Base-by-base conservation (phyloP, 306 rosid species). In the Ammopiptanthus mongolicus region DNA sequence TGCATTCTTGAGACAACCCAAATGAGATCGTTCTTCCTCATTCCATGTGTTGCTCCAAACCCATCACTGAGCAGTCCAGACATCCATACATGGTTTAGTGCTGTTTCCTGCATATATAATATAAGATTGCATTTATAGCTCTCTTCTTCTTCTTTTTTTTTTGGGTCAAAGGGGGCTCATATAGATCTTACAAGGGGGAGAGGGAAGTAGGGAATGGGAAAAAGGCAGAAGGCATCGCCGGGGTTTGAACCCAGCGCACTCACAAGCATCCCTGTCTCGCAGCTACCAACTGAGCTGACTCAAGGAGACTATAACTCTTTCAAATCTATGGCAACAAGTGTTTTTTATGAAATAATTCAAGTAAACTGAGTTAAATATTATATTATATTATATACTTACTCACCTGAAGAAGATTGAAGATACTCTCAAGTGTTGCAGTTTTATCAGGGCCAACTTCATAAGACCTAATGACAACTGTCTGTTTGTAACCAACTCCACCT, bases 1-100 rank as follows among this genome's bases (percentile, higher is more conserved):
- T 88, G 96, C 97, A 91, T 91, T 89, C 97, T 90, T 48, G 96
- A 87, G 52, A 94, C 97, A 67, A 94, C 97, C 98, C 98, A 91
- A 61, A 94, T 88, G 76, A 94, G 98, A 78, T 88, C 87, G 65
- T 90, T 85, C 80, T 64, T 91, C 80, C 82, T 85, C 98, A 91
- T 95, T 79, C 92, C 98, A 64, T 88, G 98, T 3, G 97, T 91
- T 44, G 98, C 97, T 6, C 98, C 98, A 88, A 95, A 95, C 21
- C 97, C 98, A 76, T 95, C 89, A 75, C 98, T 34, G 1, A 95
- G 91, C 19, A 95, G 76, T 25, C 97, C 96, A 37, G 97, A 95
- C 97, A 91, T 95, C 97, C 97, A 95, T 18, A 95, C 97, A 83
- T 90, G 97, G 79, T 90, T 91, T 44, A 95, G 62, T 57, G 98